phyloP scores from a whole-genome alignment of 2,329 filamentous ascomycete species.

The Mycosphaerelloides madeirae region DNA sequence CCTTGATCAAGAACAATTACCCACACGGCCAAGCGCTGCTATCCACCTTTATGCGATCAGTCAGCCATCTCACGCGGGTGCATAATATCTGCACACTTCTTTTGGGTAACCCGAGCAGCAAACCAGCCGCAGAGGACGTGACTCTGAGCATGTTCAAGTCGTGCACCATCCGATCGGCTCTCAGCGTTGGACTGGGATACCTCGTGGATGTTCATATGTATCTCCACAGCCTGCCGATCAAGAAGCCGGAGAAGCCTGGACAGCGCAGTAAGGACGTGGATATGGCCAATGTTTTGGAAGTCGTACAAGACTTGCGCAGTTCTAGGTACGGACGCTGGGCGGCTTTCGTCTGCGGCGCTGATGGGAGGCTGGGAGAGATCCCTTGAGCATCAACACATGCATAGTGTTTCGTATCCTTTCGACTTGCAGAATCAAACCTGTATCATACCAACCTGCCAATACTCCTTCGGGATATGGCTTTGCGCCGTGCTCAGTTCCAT shows the following conservation, averaged over 20 bases:
- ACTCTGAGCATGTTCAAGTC: conserved; percentile 40
- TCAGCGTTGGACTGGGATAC: conserved; percentile 35
- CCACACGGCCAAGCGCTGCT: conserved; percentile 38
- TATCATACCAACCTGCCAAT: no score
- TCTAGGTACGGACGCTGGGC: conserved; percentile 38
- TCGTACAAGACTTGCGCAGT: conserved; percentile 39
- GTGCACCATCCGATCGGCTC: conserved; percentile 33
- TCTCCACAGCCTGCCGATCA: conserved; percentile 33
- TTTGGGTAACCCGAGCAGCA: conserved; percentile 9
- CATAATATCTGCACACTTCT: conserved; percentile 35
- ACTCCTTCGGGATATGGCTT: not conserved
- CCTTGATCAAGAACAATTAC: conserved; percentile 27
- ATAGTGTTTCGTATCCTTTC: no score
- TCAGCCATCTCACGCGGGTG: conserved; percentile 36
- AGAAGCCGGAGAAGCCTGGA: conserved; percentile 32
- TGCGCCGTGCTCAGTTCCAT: not conserved
- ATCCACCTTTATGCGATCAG: conserved; percentile 38
- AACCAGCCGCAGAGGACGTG: conserved; percentile 17
- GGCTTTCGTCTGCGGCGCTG: conserved; percentile 20
- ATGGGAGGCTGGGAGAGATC: conserved; percentile 16
- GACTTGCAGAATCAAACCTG: no score
- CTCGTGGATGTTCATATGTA: conserved; percentile 41
- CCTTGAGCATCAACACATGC: not conserved
- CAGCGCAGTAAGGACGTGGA: conserved; percentile 10
- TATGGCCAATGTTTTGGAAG: conserved; percentile 39